These are phyloP conservation scores for Pleodorina starrii DNA, from an alignment of 139 green algal species.

Conservation along the genomic window DNA sequence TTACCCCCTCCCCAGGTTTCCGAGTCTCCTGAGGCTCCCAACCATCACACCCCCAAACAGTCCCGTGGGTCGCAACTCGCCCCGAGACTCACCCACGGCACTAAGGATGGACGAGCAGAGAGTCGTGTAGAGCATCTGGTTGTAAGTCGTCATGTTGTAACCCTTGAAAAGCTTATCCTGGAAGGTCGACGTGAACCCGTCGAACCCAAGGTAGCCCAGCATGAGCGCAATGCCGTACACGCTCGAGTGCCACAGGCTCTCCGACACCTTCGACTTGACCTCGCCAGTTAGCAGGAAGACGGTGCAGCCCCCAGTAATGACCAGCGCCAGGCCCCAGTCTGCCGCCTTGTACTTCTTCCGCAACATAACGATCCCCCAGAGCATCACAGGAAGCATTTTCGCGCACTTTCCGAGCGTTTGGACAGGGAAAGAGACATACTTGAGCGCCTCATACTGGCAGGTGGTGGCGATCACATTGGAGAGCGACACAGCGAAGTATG, in stretches of 20 bases:
- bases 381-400: slow-evolving; percentile 98
- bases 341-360: slow-evolving; percentile 87
- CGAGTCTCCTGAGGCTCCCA: background rate
- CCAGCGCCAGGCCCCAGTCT: slow-evolving; percentile 85
- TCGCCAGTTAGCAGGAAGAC: slow-evolving; percentile 84
- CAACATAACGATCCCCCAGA: slow-evolving; percentile 95
- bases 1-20: background rate
- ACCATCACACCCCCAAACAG: too few species aligned
- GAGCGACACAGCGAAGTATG: slow-evolving; percentile 86
- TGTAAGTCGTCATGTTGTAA: slow-evolving; percentile 95
- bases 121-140: slow-evolving; percentile 91
- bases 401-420: slow-evolving; percentile 97
- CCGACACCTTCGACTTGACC: slow-evolving; percentile 61
- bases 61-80: too few species aligned
- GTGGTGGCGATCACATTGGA: slow-evolving; percentile 97
- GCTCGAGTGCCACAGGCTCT: slow-evolving; percentile 55
- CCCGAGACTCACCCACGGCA: slow-evolving; percentile 59
- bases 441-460: slow-evolving; percentile 99
- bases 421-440: slow-evolving; percentile 96
- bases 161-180: slow-evolving; percentile 95
- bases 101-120: slow-evolving; percentile 77
- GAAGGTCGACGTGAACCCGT: slow-evolving; percentile 99
- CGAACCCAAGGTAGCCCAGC: slow-evolving; percentile 94
- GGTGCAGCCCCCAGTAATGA: slow-evolving; percentile 91
- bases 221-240: slow-evolving; percentile 89